Evolutionary conservation across 2,329 filamentous ascomycete species (phyloP).

Genomic region (Claviceps capensis): DNA sequence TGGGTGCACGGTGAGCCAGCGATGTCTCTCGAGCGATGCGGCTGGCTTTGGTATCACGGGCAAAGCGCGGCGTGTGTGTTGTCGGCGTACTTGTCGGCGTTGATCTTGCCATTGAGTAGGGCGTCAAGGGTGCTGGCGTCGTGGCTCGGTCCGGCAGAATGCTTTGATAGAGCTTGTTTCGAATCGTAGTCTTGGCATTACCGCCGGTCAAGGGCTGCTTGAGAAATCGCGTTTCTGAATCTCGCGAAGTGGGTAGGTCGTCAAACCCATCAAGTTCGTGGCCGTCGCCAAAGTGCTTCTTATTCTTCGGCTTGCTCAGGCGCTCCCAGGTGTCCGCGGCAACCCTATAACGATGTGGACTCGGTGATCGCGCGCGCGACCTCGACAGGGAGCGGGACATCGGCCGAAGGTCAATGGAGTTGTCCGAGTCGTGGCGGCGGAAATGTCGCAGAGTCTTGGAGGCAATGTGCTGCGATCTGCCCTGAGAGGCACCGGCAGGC

Average conservation of each 20-base stretch:
- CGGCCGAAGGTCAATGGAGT: conserved; percentile 43
- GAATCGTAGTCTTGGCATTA: conserved; percentile 49
- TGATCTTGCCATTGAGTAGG: conserved; percentile 42
- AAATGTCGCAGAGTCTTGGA: conserved; percentile 58
- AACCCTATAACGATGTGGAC: conserved; percentile 34
- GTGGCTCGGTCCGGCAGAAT: conserved; percentile 38
- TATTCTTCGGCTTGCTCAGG: conserved; percentile 52
- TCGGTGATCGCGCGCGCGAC: conserved; percentile 45
- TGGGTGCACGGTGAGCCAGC: conserved; percentile 44
- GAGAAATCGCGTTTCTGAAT: conserved; percentile 67
- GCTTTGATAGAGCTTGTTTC: conserved; percentile 44
- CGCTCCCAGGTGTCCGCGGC: conserved; percentile 46
- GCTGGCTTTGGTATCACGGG: conserved; percentile 51
- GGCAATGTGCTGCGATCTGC: conserved; percentile 65
- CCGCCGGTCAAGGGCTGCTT: conserved; percentile 58
- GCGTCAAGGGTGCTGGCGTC: conserved; percentile 38
- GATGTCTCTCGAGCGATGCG: conserved; percentile 50
- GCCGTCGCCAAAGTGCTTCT: conserved; percentile 67
- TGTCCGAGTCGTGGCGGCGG: conserved; percentile 73
- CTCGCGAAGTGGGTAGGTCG: conserved; percentile 77
- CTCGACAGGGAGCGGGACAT: conserved; percentile 44
- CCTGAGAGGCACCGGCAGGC: conserved; percentile 58
- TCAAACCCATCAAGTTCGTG: conserved; percentile 89
- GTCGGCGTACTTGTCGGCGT: conserved; percentile 15
- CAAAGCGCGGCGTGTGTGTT: conserved; percentile 42